Percentiles rank a stretch among this genome's conserved stretches.
Conservation (phyloP, 2,329 filamentous ascomycete species). For the Bipolaris cookei region DNA sequence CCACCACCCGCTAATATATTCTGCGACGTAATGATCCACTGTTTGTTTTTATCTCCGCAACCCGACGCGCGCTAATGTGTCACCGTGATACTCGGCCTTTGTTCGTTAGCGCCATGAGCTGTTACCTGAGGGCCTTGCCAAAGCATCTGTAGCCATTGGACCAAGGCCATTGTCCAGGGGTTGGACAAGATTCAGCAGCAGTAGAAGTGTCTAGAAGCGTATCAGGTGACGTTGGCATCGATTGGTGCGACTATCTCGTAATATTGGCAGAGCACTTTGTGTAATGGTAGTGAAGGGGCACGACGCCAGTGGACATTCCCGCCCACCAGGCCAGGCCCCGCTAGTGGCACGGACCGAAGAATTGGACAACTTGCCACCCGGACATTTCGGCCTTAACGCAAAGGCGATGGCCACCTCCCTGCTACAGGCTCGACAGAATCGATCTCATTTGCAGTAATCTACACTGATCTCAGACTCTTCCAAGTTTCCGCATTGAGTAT, state of each 20-base stretch:
- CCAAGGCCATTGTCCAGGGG: background rate
- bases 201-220: background rate
- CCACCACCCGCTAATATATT: background rate
- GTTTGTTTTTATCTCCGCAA: background rate
- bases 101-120: background rate
- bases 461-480: background rate
- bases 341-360: constrained; percentile 14
- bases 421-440: background rate
- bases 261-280: background rate
- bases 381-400: background rate
- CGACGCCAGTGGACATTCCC: background rate
- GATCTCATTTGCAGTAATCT: background rate
- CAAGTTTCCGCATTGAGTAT: background rate
- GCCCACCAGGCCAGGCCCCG: background rate
- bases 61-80: background rate
- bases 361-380: constrained; percentile 13
- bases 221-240: background rate
- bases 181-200: background rate
- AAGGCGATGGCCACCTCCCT: background rate
- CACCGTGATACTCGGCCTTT: background rate
- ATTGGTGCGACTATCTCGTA: background rate
- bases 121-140: background rate
- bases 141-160: background rate
- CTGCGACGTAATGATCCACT: background rate
- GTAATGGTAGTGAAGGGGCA: background rate